Base-by-base conservation (phyloP, 495 filamentous ascomycete genomes). In the Penicillium simplicissimum region DNA sequence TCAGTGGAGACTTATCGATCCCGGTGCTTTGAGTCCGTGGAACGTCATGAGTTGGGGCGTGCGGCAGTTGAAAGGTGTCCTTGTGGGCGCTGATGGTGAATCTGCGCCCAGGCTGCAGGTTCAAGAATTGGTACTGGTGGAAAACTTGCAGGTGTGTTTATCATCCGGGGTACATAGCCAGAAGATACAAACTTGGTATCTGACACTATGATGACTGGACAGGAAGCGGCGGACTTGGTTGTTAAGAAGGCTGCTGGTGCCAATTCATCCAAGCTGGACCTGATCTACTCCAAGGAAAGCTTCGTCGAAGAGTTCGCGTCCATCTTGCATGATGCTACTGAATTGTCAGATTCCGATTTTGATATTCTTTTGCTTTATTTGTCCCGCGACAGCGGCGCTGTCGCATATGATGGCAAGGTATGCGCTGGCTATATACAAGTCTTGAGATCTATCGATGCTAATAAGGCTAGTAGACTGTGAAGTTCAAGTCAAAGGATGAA, bases 31-130 rank as follows among this genome's bases (percentile, higher is more conserved):
- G 52, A 78, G 77, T 66, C 85, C 87, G 14, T 86, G 83, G 81
- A 79, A 79, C 61, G 78, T 93, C 4, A 74, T 96, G 55, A 81
- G 79, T 10, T 98, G 95, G 95, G 87, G 89, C 0, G 64, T 95
- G 56, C 83, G 83, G 61, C 86, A 90, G 64, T 67, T 90, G 13
- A 92, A 90, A 3, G 75, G 92, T 1, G 72, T 83, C 25, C 81
- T 83, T 8, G 79, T 84, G 21, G 75, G 76, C 8, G 68, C 71
- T 2, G 72, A 78, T 10, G 55, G 62, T 13, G 76, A 75, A 14
- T 65, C 68, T 13, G 60, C 69, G 19, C 65, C 74, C 0, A 67
- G 63, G 28, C 58, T 75, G 59, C 78, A 74, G 67, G 71, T 55
- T 15, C 74, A 74, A 60, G 74, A 76, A 62, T 78, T 83, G 60